Conservation (phyloP, 306 rosid genomes). For the Cicer arietinum region DNA sequence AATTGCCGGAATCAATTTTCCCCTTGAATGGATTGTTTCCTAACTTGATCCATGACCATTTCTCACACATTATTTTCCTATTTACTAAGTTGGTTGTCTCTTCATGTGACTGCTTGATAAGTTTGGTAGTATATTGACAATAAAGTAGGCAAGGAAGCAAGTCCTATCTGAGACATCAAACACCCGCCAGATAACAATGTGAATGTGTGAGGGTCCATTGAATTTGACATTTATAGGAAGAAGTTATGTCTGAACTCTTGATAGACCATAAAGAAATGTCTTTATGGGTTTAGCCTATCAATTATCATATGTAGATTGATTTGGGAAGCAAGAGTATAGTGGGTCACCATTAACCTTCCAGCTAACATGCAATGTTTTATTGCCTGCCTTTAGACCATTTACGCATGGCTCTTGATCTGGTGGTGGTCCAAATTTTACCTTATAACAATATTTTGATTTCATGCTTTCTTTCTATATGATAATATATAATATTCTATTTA, state of each 20-base stretch:
- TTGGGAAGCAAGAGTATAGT: constrained; percentile 52
- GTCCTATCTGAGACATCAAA: constrained; percentile 48
- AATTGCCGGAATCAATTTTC: constrained; percentile 38
- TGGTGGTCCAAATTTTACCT: constrained; percentile 48
- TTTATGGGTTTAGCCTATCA: constrained; percentile 49
- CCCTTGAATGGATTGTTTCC: constrained; percentile 42
- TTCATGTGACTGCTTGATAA: constrained; percentile 47
- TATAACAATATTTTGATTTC: constrained; percentile 40
- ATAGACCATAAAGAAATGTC: constrained; percentile 49
- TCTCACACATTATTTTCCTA: constrained; percentile 18
- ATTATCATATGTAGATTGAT: constrained; percentile 49
- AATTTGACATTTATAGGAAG: constrained; percentile 52
- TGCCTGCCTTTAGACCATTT: constrained; percentile 45
- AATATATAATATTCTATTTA: constrained; percentile 32
- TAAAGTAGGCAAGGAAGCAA: constrained; percentile 43
- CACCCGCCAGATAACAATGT: constrained; percentile 45
- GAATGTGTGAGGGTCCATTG: constrained; percentile 55
- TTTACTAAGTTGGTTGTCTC: constrained; percentile 39
- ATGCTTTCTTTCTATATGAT: constrained; percentile 38
- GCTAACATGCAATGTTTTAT: constrained; percentile 59
- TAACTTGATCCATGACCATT: constrained; percentile 39
- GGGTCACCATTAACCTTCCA: constrained; percentile 53
- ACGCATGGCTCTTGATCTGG: constrained; percentile 39
- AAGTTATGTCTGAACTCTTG: constrained; percentile 50
- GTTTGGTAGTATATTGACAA: constrained; percentile 49